Base-by-base conservation (phyloP, 805 yeast genomes). In the Ogataea nitratoaversa region DNA sequence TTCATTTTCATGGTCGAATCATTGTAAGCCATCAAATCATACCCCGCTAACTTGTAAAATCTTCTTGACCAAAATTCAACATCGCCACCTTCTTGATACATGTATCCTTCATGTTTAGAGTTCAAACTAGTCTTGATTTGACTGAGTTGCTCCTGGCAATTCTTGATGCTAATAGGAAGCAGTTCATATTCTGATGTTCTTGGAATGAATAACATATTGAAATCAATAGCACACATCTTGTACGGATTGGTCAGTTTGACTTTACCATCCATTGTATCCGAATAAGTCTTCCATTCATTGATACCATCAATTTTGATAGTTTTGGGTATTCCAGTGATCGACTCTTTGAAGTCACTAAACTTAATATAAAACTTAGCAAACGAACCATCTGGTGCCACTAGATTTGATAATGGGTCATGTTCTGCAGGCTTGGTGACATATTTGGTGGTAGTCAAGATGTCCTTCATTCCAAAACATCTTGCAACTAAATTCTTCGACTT, bases 41-140 rank as follows among this genome's bases (percentile, higher is more conserved):
- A 73, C 0, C 91, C 95, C 34, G 74, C 67, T n/a, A 90, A 67
- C 48, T 75, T 80, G 66, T 82, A 88, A 63, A 63, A 86, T 42
- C 97, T 71, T 48, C 84, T 76, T 50, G 84, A 77, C 79, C 90
- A 78, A 22, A 71, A 66, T 13, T 71, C 75, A 50, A 93, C 76
- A 64, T 90, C 98, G 8, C 97, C 97, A 16, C 98, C 98, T 54
- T 83, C 87, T 63, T 90, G 98, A 52, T 79, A 78, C 65, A 91
- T 65, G 53, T 68, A 81, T 0, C 97, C 97, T 56, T 84, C 82
- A 53, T 66, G 65, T 2, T 37, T 40, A 16, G 67, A 50, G 5
- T 48, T 35, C 47, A 38, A 12, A 3, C 42, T 34, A 24, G 65
- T 54, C 14, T 54, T 53, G 18, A 64, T 57, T 49, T 73, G 66